phyloP scores from a whole-genome alignment of 2,329 filamentous ascomycete genomes.

The Trichoderma sp. region DNA sequence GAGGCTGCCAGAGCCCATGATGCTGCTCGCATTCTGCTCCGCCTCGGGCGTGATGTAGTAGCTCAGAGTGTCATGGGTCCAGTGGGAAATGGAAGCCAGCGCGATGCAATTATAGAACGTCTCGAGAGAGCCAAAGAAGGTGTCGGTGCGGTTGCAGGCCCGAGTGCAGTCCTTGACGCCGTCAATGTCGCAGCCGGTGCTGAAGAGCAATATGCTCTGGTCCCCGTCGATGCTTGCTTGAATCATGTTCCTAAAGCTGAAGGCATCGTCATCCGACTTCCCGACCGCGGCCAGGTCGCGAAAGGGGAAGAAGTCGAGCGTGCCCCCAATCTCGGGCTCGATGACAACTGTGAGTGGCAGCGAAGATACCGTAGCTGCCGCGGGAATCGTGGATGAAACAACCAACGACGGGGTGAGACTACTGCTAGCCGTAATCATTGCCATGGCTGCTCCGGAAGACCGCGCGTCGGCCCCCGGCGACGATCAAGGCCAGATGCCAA shows the following conservation, averaged over 20 bases:
- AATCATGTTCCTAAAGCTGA: slow-evolving; percentile 43
- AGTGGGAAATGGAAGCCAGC: slow-evolving; percentile 41
- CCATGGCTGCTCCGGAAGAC: slow-evolving; percentile 14
- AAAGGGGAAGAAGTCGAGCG: slow-evolving; percentile 44
- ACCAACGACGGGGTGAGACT: slow-evolving; percentile 9
- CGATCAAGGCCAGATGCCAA: background rate
- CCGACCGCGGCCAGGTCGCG: slow-evolving; percentile 41
- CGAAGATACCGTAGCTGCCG: slow-evolving; percentile 31
- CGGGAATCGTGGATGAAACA: slow-evolving; percentile 29
- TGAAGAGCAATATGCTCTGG: slow-evolving; percentile 40
- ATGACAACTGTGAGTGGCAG: slow-evolving; percentile 37
- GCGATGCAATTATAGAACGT: slow-evolving; percentile 47
- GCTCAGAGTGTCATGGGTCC: slow-evolving; percentile 37
- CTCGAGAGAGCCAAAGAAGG: slow-evolving; percentile 43
- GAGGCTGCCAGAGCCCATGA: slow-evolving; percentile 42
- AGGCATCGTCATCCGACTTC: slow-evolving; percentile 34
- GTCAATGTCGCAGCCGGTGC: slow-evolving; percentile 39
- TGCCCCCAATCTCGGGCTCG: slow-evolving; percentile 38
- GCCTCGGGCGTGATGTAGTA: slow-evolving; percentile 41
- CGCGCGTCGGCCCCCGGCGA: slow-evolving; percentile 12
- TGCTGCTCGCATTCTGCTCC: slow-evolving; percentile 42
- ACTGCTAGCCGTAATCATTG: slow-evolving; percentile 10
- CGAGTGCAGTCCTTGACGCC: slow-evolving; percentile 39
- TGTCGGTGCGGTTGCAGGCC: slow-evolving; percentile 38
- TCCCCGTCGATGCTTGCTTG: slow-evolving; percentile 40